Conservation (phyloP, 2,329 filamentous ascomycete species). For the Trichothecium sympodiale region DNA sequence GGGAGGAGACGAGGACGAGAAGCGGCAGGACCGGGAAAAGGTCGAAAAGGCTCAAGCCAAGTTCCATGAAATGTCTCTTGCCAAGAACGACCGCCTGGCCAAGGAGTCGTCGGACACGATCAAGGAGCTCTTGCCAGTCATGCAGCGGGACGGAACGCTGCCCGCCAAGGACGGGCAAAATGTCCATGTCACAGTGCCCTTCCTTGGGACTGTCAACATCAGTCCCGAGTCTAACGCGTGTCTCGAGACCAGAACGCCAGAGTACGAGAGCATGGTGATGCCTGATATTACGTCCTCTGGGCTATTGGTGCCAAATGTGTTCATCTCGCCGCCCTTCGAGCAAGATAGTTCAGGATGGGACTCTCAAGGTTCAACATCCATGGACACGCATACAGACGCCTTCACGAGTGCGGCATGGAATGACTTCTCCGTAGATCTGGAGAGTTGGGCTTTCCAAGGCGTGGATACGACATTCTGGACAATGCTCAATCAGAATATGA, state of each 20-base stretch:
- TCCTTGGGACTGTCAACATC: slow-evolving; percentile 35
- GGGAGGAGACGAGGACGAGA: slow-evolving; percentile 21
- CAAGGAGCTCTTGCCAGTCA: slow-evolving; percentile 29
- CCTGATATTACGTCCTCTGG: too few species aligned
- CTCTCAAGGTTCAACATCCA: background rate
- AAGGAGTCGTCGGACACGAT: slow-evolving; percentile 31
- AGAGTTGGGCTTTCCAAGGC: slow-evolving; percentile 29
- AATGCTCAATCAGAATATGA: slow-evolving; percentile 15
- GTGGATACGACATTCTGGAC: slow-evolving; percentile 26
- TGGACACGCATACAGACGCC: background rate
- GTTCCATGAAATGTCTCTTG: slow-evolving; percentile 25
- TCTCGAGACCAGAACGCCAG: too few species aligned
- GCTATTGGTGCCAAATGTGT: too few species aligned
- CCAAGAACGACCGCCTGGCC: slow-evolving; percentile 29
- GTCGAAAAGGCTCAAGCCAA: slow-evolving; percentile 23
- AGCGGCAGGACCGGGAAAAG: slow-evolving; percentile 9
- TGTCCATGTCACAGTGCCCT: slow-evolving; percentile 32
- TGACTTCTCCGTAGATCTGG: slow-evolving; percentile 12
- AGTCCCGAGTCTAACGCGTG: slow-evolving; percentile 11
- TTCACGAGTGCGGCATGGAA: background rate
- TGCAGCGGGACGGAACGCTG: slow-evolving; percentile 15
- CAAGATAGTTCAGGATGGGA: too few species aligned
- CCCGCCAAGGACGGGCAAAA: slow-evolving; percentile 8
- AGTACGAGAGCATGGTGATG: too few species aligned
- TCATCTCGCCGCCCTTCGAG: too few species aligned